phyloP scores from a whole-genome alignment of 768 basidiomycete species.

The Trichaptum fuscoviolaceum region DNA sequence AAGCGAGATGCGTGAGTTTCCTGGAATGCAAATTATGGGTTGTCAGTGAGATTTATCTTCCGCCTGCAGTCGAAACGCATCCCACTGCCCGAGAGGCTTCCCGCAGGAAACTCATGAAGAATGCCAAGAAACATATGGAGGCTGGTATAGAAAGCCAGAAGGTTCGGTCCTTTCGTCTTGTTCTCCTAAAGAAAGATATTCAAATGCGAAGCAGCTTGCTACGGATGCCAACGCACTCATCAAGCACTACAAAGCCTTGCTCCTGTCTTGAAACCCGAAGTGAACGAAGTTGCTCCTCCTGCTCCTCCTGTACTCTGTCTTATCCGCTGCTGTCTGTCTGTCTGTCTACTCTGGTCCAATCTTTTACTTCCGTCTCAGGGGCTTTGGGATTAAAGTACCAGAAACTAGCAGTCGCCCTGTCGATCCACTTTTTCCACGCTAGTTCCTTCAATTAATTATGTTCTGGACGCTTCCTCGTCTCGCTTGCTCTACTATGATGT shows the following conservation, averaged over 20 bases:
- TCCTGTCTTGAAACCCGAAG: slow-evolving; percentile 16
- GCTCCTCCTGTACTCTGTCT: neutral
- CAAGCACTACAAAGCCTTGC: slow-evolving; percentile 36
- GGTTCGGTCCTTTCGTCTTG: slow-evolving; percentile 15
- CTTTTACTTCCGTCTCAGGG: neutral
- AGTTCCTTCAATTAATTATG: neutral
- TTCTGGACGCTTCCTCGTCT: neutral
- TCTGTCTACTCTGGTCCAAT: neutral
- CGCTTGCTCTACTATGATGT: neutral
- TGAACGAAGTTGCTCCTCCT: neutral
- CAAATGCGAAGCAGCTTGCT: slow-evolving; percentile 24
- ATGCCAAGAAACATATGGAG: slow-evolving; percentile 28
- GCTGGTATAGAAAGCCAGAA: slow-evolving; percentile 35
- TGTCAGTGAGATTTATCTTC: slow-evolving; percentile 6
- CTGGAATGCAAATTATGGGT: neutral
- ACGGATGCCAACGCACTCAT: slow-evolving; percentile 34
- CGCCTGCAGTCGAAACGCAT: slow-evolving; percentile 27
- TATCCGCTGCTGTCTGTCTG: neutral
- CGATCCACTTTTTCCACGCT: neutral
- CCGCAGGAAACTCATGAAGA: slow-evolving; percentile 28
- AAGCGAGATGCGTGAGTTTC: slow-evolving; percentile 28
- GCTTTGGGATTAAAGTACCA: neutral
- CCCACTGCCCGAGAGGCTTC: slow-evolving; percentile 27
- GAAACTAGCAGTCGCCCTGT: neutral
- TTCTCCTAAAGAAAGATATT: slow-evolving; percentile 1